A percentile compares a stretch with the other conserved stretches of the same genome.
Evolutionary conservation across 2,329 filamentous ascomycete species (phyloP).

Genomic region (Nannizzia gypsea): DNA sequence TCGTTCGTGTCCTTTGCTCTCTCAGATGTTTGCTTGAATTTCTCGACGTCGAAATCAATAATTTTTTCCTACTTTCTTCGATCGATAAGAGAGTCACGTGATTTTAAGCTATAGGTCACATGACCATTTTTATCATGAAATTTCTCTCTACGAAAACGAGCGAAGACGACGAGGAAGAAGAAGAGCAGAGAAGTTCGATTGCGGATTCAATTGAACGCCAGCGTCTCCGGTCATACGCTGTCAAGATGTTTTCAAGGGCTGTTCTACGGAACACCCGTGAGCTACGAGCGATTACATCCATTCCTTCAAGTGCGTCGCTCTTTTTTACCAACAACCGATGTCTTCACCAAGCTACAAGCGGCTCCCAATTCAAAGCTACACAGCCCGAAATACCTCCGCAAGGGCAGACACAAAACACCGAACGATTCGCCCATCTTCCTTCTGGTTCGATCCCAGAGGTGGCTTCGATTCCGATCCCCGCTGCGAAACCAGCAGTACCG

Average conservation of each 20-base stretch:
- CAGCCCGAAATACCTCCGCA: conserved; percentile 22
- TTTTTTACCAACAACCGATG: conserved; percentile 24
- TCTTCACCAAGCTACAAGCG: conserved; percentile 30
- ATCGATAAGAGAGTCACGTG: background rate
- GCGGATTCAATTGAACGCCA: background rate
- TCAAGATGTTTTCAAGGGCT: conserved; percentile 29
- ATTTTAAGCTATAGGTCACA: background rate
- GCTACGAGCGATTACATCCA: conserved; percentile 6
- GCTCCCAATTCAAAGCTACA: conserved; percentile 21
- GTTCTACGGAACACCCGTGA: conserved; percentile 21
- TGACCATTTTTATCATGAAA: background rate
- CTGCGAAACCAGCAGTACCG: conserved; percentile 26
- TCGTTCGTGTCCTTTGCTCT: background rate
- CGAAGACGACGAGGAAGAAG: background rate
- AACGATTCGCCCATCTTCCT: conserved; percentile 15
- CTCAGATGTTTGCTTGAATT: background rate
- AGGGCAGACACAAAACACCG: conserved; percentile 18
- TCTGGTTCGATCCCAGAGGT: conserved; percentile 8
- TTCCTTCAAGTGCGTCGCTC: conserved; percentile 12
- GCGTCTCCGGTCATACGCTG: background rate
- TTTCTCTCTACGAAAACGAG: background rate
- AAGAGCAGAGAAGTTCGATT: background rate
- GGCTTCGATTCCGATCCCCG: conserved; percentile 12
- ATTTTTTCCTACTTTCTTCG: background rate
- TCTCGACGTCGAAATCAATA: background rate